Conservation (phyloP, 2,329 filamentous ascomycete genomes). For the Colletotrichum limetticola region DNA sequence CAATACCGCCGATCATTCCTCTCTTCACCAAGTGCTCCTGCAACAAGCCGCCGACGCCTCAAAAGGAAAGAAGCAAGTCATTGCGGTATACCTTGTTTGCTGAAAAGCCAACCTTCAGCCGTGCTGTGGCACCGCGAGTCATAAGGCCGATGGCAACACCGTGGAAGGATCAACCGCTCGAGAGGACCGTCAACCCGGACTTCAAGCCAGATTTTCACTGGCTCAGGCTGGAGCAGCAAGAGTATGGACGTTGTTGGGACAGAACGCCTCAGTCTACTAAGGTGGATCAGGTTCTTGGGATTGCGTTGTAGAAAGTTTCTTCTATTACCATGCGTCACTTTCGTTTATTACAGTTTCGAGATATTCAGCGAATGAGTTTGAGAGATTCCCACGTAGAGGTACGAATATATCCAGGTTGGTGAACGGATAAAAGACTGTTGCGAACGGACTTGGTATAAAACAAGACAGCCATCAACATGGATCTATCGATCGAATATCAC, state of each 20-base stretch:
- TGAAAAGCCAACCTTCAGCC: neutral
- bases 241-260: neutral
- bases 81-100: neutral
- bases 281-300: slow-evolving; percentile 23
- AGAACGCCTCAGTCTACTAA: slow-evolving; percentile 2
- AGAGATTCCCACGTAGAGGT: neutral
- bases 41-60: neutral
- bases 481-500: neutral
- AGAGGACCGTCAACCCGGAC: slow-evolving; percentile 13
- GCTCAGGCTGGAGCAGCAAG: slow-evolving; percentile 23
- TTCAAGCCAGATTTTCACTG: slow-evolving; percentile 25
- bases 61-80: neutral
- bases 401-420: neutral
- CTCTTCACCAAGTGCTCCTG: slow-evolving; percentile 33
- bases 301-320: neutral
- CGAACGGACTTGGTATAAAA: neutral
- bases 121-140: neutral
- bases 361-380: slow-evolving; percentile 1
- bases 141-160: slow-evolving; percentile 32
- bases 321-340: neutral
- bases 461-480: neutral
- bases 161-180: slow-evolving; percentile 23
- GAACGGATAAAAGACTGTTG: neutral
- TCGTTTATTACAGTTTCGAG: neutral
- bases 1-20: slow-evolving; percentile 44